Conservation (phyloP, 2,329 filamentous ascomycete species). For the Cladosporium sp. region DNA sequence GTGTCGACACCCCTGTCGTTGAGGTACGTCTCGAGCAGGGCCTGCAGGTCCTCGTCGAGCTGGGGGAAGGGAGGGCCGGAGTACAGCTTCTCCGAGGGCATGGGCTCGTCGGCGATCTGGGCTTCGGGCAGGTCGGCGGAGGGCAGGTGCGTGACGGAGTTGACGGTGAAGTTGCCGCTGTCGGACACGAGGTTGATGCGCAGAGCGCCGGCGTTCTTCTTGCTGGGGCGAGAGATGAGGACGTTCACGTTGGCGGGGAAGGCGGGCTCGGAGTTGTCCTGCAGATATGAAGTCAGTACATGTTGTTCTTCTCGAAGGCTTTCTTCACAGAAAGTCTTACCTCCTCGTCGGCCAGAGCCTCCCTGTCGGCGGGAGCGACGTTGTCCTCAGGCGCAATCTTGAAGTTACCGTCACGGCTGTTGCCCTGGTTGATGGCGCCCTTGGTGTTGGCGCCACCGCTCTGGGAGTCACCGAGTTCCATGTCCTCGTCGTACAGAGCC, state of each 20-base stretch:
- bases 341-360: slow-evolving; percentile 54
- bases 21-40: slow-evolving; percentile 86
- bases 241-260: slow-evolving; percentile 83
- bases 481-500: slow-evolving; percentile 38
- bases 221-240: slow-evolving; percentile 80
- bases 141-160: slow-evolving; percentile 85
- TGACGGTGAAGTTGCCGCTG: slow-evolving; percentile 80
- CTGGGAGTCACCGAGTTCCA: slow-evolving; percentile 42
- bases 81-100: slow-evolving; percentile 65
- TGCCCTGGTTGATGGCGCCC: slow-evolving; percentile 52
- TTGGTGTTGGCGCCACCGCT: slow-evolving; percentile 55
- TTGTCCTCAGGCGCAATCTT: slow-evolving; percentile 54
- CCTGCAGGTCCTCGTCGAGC: slow-evolving; percentile 93
- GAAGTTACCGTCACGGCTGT: slow-evolving; percentile 47
- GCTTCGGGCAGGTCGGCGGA: slow-evolving; percentile 74
- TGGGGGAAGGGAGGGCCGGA: slow-evolving; percentile 89
- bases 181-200: slow-evolving; percentile 82
- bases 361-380: slow-evolving; percentile 54
- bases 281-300: slow-evolving; percentile 35
- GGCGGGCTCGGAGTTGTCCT: slow-evolving; percentile 12
- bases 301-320: slow-evolving; percentile 17
- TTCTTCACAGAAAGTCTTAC: slow-evolving; percentile 3
- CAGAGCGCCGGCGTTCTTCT: slow-evolving; percentile 67
- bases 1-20: slow-evolving; percentile 91
- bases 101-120: slow-evolving; percentile 50